Percentiles rank a stretch among this genome's conserved stretches.
phyloP scores from a whole-genome alignment of 1,284 basidiomycete genomes.

The Rhizopogon parksii region DNA sequence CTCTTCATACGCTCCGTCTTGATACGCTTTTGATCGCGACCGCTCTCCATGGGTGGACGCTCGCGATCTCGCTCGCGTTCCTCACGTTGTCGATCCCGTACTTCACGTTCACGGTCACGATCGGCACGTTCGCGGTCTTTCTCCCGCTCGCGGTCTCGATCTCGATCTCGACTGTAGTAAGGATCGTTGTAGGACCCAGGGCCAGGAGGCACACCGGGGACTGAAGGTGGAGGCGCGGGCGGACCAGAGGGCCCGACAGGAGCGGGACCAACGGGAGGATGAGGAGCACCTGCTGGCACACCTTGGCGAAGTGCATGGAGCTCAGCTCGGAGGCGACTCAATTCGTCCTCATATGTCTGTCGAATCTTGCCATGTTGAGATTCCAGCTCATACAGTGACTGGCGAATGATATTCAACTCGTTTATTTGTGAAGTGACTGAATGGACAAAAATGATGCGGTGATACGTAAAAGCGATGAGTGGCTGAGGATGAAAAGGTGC shows the following conservation, averaged over 20 bases:
- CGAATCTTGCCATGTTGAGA: slow-evolving; percentile 65
- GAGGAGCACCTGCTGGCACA: slow-evolving; percentile 26
- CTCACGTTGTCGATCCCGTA: slow-evolving; percentile 32
- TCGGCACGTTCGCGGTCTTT: slow-evolving; percentile 32
- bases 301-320: slow-evolving; percentile 43
- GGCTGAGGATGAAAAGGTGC: slow-evolving; percentile 15
- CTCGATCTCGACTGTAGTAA: slow-evolving; percentile 37
- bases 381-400: slow-evolving; percentile 75
- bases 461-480: background rate
- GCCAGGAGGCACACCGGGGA: slow-evolving; percentile 24
- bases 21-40: slow-evolving; percentile 39
- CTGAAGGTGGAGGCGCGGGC: slow-evolving; percentile 23
- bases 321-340: slow-evolving; percentile 59
- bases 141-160: slow-evolving; percentile 33
- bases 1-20: slow-evolving; percentile 39
- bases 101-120: slow-evolving; percentile 31
- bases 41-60: slow-evolving; percentile 25
- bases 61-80: slow-evolving; percentile 33
- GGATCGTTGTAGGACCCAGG: slow-evolving; percentile 33
- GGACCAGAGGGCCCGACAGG: slow-evolving; percentile 28
- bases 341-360: slow-evolving; percentile 70
- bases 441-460: slow-evolving; percentile 8
- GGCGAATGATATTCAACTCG: slow-evolving; percentile 67
- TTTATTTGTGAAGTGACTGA: slow-evolving; percentile 65
- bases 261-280: slow-evolving; percentile 27